Conservation (phyloP, 1,284 basidiomycete genomes). For the Melampsora larici-populina region DNA sequence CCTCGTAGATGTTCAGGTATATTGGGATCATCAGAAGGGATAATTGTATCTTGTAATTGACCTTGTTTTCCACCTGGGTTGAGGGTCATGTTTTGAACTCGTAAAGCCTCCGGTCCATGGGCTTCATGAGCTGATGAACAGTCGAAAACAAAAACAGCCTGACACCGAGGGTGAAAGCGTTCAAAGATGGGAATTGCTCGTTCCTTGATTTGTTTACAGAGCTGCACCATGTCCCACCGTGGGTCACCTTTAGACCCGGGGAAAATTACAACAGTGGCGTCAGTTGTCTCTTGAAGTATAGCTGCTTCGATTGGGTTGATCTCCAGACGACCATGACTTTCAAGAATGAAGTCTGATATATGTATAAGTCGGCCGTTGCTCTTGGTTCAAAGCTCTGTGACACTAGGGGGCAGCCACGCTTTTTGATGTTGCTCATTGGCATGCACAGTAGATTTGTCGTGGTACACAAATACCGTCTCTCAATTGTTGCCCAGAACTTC, state of each 20-base stretch:
- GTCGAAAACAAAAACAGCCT: constrained; percentile 17
- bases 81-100: constrained; percentile 12
- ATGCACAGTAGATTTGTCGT: constrained; percentile 18
- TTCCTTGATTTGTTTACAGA: background rate
- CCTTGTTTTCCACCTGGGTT: constrained; percentile 2
- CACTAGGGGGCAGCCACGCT: constrained; percentile 3
- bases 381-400: constrained; percentile 1
- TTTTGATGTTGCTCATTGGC: background rate
- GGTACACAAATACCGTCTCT: constrained; percentile 15
- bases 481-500: background rate
- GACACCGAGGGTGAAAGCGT: background rate
- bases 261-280: constrained; percentile 2
- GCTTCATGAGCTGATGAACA: constrained; percentile 18
- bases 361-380: constrained; percentile 11
- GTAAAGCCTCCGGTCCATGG: background rate
- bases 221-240: constrained; percentile 20
- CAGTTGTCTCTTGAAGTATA: background rate
- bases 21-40: background rate
- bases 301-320: background rate
- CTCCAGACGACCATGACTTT: background rate
- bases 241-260: background rate
- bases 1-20: constrained; percentile 7
- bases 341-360: constrained; percentile 9
- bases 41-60: background rate
- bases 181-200: constrained; percentile 15